Evolutionary conservation across 305 asterid genomes (phyloP), one percentile per base, ranked within the genome.

Genomic region (Fraxinus velutina): DNA sequence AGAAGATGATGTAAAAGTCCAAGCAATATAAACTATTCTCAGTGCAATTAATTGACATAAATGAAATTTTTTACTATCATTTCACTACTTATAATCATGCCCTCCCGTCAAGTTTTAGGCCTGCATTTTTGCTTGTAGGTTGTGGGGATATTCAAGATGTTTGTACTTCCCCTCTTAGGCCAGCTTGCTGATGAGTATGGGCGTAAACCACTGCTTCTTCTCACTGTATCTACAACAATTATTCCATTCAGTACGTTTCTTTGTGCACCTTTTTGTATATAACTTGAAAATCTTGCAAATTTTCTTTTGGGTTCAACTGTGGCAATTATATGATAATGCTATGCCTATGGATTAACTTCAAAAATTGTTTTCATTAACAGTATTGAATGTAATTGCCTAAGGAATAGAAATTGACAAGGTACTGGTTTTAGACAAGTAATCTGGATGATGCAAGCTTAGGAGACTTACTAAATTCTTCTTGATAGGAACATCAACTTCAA

Each of bases 161-260:
- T 95, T 78, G 92, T 90, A 78, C 91, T 93, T 85, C 99, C 98
- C 57, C 89, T 95, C 73, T 34, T 95, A 82, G 99, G 98, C 70
- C 99, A 95, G 90, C 92, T 95, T 80, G 88, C 99, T n/a, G 99
- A 93, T 87, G 99, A 95, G 71, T 86, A 91, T 82, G 99, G 99
- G 62, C 97, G 98, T 70, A 95, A 95, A 90, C 99, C 97, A 0
- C 87, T 95, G 88, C 98, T 95, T 83, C 92, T 95, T 81, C 19
- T 92, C 87, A 92, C 99, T 33, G 66, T 92, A 76, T 95, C 99
- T 1, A 92, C 99, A 44, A 88, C 95, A 12, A 92, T 95, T 76
- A 80, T 89, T 81, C 99, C 99, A 77, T 95, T 92, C 89, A 80
- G 99, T 95, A 90, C 52, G 98, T 84, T 86, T 81, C 79, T 68